A percentile compares a stretch with the other conserved stretches of the same genome.
These are phyloP conservation scores for Lenwebbia sp. DNA, from an alignment of 345 rosid genomes.

Conservation along the genomic window DNA sequence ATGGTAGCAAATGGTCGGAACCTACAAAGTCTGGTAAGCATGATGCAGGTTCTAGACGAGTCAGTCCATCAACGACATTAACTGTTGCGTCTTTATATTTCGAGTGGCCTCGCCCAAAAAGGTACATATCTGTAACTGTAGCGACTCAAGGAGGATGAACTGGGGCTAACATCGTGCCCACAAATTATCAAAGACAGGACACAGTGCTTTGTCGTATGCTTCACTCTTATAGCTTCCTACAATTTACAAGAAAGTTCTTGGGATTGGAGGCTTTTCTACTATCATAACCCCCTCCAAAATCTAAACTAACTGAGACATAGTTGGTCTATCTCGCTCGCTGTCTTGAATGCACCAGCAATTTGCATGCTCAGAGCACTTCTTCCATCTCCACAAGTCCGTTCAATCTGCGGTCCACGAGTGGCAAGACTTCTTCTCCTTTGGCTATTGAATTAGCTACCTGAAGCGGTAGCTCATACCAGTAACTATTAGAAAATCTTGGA, in stretches of 20 bases:
- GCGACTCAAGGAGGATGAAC: no score
- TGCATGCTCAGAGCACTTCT: background rate
- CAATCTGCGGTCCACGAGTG: background rate
- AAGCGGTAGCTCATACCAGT: no score
- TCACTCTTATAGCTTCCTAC: background rate
- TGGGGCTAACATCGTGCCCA: no score
- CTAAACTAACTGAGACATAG: background rate
- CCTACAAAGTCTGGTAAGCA: background rate
- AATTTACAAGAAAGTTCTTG: background rate
- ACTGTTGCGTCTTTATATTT: no score
- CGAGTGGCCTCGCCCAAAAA: no score
- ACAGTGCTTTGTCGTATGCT: no score
- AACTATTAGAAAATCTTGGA: no score
- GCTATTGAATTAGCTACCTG: background rate
- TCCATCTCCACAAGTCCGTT: background rate
- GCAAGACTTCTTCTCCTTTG: background rate
- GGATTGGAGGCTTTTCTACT: background rate
- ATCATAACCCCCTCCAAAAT: background rate
- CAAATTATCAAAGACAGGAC: no score
- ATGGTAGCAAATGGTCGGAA: background rate
- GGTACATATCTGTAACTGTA: no score
- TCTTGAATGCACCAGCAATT: slow-evolving; percentile 4
- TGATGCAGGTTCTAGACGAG: background rate
- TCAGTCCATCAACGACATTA: background rate
- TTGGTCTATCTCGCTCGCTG: background rate